Percentiles rank a stretch among this genome's conserved stretches.
Conservation (phyloP, 2,329 filamentous ascomycete species). For the Penicillium paneum region DNA sequence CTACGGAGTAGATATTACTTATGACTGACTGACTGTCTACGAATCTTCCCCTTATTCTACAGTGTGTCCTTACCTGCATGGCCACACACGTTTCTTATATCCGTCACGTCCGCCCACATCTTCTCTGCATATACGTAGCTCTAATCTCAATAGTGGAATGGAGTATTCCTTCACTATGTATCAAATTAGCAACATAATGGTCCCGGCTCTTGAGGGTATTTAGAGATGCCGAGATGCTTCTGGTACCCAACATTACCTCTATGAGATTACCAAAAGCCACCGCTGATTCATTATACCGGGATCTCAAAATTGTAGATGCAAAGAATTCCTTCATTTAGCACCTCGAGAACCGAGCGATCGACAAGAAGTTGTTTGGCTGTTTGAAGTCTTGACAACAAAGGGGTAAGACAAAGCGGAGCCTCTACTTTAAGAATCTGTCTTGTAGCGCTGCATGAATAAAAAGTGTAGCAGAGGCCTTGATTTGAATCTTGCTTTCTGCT, state of each 20-base stretch:
- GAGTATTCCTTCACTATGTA: background rate
- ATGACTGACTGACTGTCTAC: background rate
- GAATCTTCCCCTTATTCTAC: background rate
- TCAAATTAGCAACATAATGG: background rate
- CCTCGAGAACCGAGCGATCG: background rate
- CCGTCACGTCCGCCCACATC: background rate
- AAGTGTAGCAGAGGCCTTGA: background rate
- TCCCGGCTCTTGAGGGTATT: background rate
- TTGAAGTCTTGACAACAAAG: background rate
- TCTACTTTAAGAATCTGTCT: background rate
- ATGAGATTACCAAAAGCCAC: background rate
- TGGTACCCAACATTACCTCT: background rate
- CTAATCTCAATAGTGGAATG: background rate
- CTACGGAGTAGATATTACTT: too few species aligned
- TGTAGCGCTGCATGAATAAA: background rate
- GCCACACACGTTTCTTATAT: background rate
- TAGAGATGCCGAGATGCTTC: background rate
- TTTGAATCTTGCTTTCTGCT: background rate
- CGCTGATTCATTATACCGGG: background rate
- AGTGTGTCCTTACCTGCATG: background rate
- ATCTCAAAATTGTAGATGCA: background rate
- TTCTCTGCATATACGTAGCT: background rate
- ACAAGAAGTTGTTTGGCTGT: too few species aligned
- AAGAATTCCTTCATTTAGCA: background rate
- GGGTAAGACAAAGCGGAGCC: background rate